Percentiles rank a stretch among this genome's conserved stretches.
Evolutionary conservation across 345 rosid genomes (phyloP).

Genomic region (Trapa bicornis): DNA sequence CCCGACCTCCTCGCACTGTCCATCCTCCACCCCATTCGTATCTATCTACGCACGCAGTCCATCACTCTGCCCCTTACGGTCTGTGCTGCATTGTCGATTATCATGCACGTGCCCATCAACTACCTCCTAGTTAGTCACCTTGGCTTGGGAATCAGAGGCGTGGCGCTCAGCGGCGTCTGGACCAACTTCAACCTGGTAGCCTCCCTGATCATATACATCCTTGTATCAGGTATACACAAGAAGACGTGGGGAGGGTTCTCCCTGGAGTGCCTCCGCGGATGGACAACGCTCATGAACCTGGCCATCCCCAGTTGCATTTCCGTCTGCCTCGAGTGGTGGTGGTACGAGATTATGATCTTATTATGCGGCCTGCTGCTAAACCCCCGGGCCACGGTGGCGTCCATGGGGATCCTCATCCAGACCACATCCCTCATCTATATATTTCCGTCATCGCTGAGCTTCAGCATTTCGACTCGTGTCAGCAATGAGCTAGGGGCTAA

Average conservation of each 20-base stretch:
- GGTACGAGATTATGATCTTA: conserved; percentile 42
- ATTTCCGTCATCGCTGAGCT: conserved; percentile 38
- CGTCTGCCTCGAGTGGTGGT: conserved; percentile 46
- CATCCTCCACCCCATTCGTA: conserved; percentile 28
- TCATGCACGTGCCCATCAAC: conserved; percentile 19
- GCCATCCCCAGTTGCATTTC: conserved; percentile 38
- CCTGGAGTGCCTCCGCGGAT: conserved; percentile 23
- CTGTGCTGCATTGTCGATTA: conserved; percentile 12
- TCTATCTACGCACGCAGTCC: conserved; percentile 30
- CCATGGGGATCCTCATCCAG: conserved; percentile 37
- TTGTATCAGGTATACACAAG: conserved; percentile 15
- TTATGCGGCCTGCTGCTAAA: conserved; percentile 28
- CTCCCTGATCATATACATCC: conserved; percentile 19
- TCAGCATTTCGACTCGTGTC: conserved; percentile 33
- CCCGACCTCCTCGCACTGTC: conserved; percentile 35
- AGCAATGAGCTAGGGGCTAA: conserved; percentile 27
- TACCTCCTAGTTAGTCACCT: conserved; percentile 21
- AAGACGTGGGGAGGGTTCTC: conserved; percentile 28
- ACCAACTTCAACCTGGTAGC: conserved; percentile 26
- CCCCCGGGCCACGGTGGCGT: conserved; percentile 31
- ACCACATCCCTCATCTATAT: conserved; percentile 34
- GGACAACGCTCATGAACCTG: conserved; percentile 21
- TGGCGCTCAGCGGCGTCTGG: conserved; percentile 24
- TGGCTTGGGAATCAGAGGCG: conserved; percentile 30
- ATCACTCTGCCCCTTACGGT: conserved; percentile 18